Evolutionary conservation across 176 grass and related monocot species (phyloP).

Genomic region (Saccharum officinarum): DNA sequence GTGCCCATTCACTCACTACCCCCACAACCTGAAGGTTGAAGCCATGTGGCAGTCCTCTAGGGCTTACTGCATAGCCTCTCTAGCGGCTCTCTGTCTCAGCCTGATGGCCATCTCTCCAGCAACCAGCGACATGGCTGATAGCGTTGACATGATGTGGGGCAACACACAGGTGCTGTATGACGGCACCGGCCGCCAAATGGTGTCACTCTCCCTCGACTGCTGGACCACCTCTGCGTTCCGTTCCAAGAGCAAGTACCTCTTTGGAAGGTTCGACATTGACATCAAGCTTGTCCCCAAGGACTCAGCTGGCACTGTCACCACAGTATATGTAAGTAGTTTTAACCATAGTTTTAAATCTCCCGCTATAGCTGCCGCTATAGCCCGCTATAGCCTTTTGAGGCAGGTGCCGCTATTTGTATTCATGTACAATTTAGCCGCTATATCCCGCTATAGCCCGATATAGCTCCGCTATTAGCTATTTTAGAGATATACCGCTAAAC

Average conservation of each 20-base stretch:
- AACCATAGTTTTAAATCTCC: too few species aligned
- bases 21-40: neutral
- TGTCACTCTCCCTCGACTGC: slow-evolving; percentile 46
- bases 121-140: slow-evolving; percentile 28
- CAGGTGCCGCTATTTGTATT: too few species aligned
- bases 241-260: slow-evolving; percentile 50
- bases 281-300: slow-evolving; percentile 53
- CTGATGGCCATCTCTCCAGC: neutral
- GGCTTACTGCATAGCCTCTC: neutral
- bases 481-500: too few species aligned
- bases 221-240: slow-evolving; percentile 38
- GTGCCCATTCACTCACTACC: neutral
- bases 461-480: too few species aligned
- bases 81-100: slow-evolving; percentile 1
- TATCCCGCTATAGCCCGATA: too few species aligned
- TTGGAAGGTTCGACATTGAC: slow-evolving; percentile 64
- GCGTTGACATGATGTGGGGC: slow-evolving; percentile 50
- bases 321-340: slow-evolving; percentile 46
- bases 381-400: too few species aligned
- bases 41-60: slow-evolving; percentile 7
- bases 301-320: slow-evolving; percentile 63
- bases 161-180: slow-evolving; percentile 14
- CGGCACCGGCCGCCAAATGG: slow-evolving; percentile 20
- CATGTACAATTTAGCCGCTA: too few species aligned
- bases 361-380: too few species aligned